Conservation (phyloP, 164 flowering plant species). For the Macadamia tetraphylla region DNA sequence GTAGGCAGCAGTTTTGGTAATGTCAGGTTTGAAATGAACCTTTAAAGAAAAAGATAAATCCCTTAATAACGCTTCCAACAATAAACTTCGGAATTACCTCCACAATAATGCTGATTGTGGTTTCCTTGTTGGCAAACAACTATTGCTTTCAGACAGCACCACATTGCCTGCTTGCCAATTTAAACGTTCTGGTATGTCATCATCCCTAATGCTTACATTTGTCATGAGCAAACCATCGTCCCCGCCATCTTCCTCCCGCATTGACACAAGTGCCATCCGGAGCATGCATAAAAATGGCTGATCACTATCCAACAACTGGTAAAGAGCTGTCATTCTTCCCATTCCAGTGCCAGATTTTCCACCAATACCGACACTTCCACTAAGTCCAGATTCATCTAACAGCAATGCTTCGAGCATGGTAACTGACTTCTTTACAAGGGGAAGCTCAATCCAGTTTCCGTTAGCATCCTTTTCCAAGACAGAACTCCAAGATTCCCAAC, state of each 20-base stretch:
- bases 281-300: constrained; percentile 99
- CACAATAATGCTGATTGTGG: constrained; percentile 89
- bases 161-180: constrained; percentile 30
- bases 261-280: constrained; percentile 94
- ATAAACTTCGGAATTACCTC: constrained; percentile 52
- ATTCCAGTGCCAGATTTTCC: constrained; percentile 99
- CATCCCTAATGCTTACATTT: constrained; percentile 43
- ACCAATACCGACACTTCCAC: constrained; percentile 97
- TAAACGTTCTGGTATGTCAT: constrained; percentile 41
- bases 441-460: constrained; percentile 96
- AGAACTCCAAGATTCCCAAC: constrained; percentile 86
- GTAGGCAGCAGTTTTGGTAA: too few relatives aligned
- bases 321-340: constrained; percentile 97
- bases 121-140: constrained; percentile 47
- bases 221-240: constrained; percentile 62
- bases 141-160: constrained; percentile 30
- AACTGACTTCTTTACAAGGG: constrained; percentile 83
- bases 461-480: constrained; percentile 73
- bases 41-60: too few relatives aligned
- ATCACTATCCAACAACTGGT: constrained; percentile 95
- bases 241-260: constrained; percentile 95
- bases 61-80: too few relatives aligned
- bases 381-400: constrained; percentile 92
- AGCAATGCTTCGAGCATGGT: constrained; percentile 92
- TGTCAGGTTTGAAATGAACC: too few relatives aligned